Evolutionary conservation across 805 yeast genomes (phyloP), one percentile per base, ranked within the genome.

Genomic region (Lipomyces sp.): DNA sequence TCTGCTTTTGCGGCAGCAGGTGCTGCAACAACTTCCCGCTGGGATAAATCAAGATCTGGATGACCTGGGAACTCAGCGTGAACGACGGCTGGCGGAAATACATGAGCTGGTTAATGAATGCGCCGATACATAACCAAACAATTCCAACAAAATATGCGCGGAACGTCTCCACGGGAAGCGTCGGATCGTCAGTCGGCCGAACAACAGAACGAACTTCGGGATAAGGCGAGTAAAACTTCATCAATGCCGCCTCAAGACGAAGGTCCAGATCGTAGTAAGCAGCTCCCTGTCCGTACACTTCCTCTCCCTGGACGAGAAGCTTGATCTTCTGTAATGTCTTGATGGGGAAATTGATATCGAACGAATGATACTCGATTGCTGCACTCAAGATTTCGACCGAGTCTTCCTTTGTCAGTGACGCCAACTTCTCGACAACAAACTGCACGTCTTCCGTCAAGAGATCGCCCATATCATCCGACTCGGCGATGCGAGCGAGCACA

Each of bases 201-300:
- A 75, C 72, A 21, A 82, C 76, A 24, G 85, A 77, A 64, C 87
- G 74, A 19, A 82, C 86, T 65, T 82, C 86, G 1, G 84, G 79
- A 62, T 81, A 82, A 8, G 85, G 84, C 19, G 81, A 77, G 58
- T 72, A 45, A 37, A 47, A 71, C 65, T 53, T 43, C 35, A 70
- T 71, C 22, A 62, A 52, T 22, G 70, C 65, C 16, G 72, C 74
- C 38, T 60, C 58, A 16, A 60, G 29, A 37, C 60, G 55, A 31
- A 52, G 39, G n/a, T 62, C 61, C 19, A 50, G 43, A 7, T 43
- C 53, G 59, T 76, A 51, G 11, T 23, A 18, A 2, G 31, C 31
- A 16, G 32, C 22, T 13, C 43, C 35, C 3, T 32, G 36, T 18
- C 40, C 55, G 31, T 50, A 51, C 8, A 7, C 41, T 29, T 47